Conservation (phyloP, 23 red algal species). For the Cyanidium caldarium region DNA sequence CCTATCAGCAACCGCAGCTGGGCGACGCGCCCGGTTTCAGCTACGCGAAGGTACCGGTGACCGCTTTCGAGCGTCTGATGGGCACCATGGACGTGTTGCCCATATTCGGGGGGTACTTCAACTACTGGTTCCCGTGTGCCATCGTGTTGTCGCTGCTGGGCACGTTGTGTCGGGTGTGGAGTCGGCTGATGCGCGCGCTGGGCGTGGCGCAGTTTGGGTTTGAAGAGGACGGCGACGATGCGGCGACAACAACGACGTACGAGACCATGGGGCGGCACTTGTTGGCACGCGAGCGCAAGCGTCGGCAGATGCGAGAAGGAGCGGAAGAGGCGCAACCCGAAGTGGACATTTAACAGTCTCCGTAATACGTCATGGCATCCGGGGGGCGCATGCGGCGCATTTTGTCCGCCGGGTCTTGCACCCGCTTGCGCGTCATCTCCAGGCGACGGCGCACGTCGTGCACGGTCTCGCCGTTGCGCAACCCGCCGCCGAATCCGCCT, state of each 20-base stretch:
- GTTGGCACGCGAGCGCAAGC: conserved; percentile 4
- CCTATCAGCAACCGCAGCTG: not conserved
- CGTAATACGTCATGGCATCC: not conserved
- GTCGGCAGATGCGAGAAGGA: not conserved
- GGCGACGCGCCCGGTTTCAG: not conserved
- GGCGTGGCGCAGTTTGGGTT: conserved; percentile 13
- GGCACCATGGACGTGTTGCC: conserved; percentile 14
- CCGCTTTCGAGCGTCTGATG: conserved; percentile 9
- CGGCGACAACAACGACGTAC: not conserved
- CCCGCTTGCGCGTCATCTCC: not conserved
- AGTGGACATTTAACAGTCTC: not conserved
- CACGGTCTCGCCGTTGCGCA: not conserved
- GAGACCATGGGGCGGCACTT: conserved; percentile 10
- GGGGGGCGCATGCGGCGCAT: not conserved
- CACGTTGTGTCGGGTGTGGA: conserved; percentile 9
- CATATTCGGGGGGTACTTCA: conserved; percentile 11
- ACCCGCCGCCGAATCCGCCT: not conserved
- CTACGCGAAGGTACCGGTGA: not conserved
- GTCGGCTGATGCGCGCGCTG: not conserved
- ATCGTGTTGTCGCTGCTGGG: conserved; percentile 3
- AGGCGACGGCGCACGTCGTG: not conserved
- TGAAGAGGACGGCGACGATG: not conserved
- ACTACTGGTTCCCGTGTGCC: conserved; percentile 1
- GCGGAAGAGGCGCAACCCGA: not conserved
- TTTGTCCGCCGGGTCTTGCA: not conserved